Conservation (phyloP, 2,329 filamentous ascomycete species). For the Cadophora gregata region DNA sequence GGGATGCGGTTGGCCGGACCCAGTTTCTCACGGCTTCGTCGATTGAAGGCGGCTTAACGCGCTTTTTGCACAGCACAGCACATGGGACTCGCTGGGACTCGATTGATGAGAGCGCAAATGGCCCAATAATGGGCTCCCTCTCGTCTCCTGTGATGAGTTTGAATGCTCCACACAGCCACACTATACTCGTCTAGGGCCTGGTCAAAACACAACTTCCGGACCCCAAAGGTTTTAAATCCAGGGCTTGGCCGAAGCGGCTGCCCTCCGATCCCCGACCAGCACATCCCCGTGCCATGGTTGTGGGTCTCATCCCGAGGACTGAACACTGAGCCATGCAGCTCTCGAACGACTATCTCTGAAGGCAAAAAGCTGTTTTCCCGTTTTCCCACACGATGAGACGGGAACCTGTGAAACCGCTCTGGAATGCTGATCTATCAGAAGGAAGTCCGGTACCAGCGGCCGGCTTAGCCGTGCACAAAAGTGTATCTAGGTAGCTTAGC, state of each 20-base stretch:
- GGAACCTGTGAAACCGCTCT: background rate
- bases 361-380: no score
- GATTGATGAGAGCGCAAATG: background rate
- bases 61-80: slow-evolving; percentile 6
- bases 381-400: background rate
- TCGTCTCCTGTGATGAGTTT: background rate
- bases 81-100: no score
- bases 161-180: slow-evolving; percentile 4
- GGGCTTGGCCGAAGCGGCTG: background rate
- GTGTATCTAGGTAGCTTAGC: slow-evolving; percentile 13
- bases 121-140: background rate
- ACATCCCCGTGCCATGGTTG: slow-evolving; percentile 17
- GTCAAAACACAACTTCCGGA: slow-evolving; percentile 1
- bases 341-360: background rate
- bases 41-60: slow-evolving; percentile 12
- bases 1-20: slow-evolving; percentile 7
- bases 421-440: background rate
- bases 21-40: slow-evolving; percentile 7
- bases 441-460: slow-evolving; percentile 1
- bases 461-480: background rate
- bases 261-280: slow-evolving; percentile 9
- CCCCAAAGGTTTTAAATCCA: slow-evolving; percentile 6
- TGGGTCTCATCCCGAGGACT: slow-evolving; percentile 4
- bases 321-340: no score
- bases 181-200: background rate